A percentile compares a stretch with the other conserved stretches of the same genome.
Conservation (phyloP, 1,284 basidiomycete species). For the Gymnopus androsaceus region DNA sequence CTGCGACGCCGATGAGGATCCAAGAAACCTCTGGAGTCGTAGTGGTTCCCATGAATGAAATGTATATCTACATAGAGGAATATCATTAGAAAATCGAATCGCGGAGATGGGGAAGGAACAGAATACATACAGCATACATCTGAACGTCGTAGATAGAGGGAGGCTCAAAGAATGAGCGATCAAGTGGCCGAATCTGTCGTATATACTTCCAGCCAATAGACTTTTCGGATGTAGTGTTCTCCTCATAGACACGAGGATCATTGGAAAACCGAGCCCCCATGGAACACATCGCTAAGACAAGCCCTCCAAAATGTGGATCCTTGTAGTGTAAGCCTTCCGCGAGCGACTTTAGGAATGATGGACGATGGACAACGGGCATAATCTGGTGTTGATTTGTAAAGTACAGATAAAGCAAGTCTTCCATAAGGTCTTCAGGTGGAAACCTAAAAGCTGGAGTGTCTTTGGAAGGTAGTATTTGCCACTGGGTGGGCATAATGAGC, state of each 20-base stretch:
- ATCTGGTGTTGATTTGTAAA: constrained; percentile 42
- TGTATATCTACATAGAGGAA: constrained; percentile 11
- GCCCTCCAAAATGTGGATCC: constrained; percentile 43
- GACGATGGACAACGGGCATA: constrained; percentile 47
- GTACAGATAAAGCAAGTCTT: constrained; percentile 45
- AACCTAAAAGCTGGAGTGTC: constrained; percentile 13
- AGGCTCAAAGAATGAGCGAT: constrained; percentile 32
- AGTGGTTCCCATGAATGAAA: constrained; percentile 19
- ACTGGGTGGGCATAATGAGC: neutral
- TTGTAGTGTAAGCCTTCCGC: constrained; percentile 37
- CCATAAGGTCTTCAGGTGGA: constrained; percentile 43
- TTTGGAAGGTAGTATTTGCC: neutral
- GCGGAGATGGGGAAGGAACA: too few relatives aligned
- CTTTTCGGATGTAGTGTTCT: too few relatives aligned
- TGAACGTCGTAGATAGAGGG: constrained; percentile 41
- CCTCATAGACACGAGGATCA: too few relatives aligned
- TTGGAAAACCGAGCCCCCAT: constrained; percentile 46
- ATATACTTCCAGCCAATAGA: constrained; percentile 60
- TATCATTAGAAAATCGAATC: too few relatives aligned
- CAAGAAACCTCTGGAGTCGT: constrained; percentile 11
- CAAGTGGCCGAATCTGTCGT: constrained; percentile 37
- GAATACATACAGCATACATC: too few relatives aligned
- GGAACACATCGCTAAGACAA: constrained; percentile 50
- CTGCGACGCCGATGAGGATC: neutral
- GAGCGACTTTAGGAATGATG: constrained; percentile 43